Evolutionary conservation across 345 rosid species (phyloP), one percentile per base, ranked within the genome.

Genomic region (Turnera subulata): DNA sequence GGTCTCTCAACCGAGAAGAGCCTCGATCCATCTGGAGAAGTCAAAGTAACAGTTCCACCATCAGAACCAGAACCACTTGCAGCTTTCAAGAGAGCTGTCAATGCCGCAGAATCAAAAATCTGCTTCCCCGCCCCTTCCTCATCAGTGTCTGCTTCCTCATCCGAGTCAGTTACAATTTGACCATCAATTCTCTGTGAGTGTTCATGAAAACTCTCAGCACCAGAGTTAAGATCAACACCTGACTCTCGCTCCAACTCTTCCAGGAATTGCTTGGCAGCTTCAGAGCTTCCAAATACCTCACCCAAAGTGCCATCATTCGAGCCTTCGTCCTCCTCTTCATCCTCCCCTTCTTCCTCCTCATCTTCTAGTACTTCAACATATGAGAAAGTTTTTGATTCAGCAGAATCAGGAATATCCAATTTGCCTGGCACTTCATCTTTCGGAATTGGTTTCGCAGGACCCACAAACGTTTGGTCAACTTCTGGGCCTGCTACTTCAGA

Each of bases 51-150:
- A 55, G 66, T 73, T 15, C 88, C 84, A 40, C 75, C 80, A 52
- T 80, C 91, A 32, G 86, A 77, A 26, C 80, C 82, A 58, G 74
- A 78, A 50, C 89, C 84, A 14, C 91, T 75, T 51, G 96, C 96
- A 50, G 96, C 99, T 79, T 85, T 93, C 79, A 93, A 63, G 22
- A 93, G 86, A 51, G 99, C 97, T 35, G 91, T 82, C 80, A 92
- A 80, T 38, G 97, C 88, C 59, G 89, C 86, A 62, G 94, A 86
- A 79, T 93, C 94, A 53, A 89, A 89, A 54, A 83, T 63, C 80
- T 89, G 86, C 75, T 80, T 89, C 47, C 86, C 96, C 52, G 83
- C 91, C 35, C 83, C 93, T 54, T 85, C 89, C 42, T 78, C 84
- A 57, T 92, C 98, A n/a, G 93, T 78, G 63, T 89, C 96, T 20